Conservation (phyloP, 73 alveolate genomes). For the Uronychia binucleata region DNA sequence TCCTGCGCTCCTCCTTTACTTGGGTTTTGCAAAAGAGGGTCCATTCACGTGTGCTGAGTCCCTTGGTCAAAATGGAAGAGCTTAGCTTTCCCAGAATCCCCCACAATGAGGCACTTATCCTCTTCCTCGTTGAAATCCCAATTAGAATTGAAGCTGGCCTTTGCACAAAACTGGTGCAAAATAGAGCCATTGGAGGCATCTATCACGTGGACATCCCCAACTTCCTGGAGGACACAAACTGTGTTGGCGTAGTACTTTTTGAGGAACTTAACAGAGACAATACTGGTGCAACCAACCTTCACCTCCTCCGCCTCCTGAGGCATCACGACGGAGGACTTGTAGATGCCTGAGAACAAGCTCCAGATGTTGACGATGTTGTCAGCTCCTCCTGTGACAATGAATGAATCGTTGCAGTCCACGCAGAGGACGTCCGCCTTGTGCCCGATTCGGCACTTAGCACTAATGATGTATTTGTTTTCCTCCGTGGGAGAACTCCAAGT, state of each 20-base stretch:
- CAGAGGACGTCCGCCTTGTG: slow-evolving; percentile 60
- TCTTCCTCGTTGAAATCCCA: slow-evolving; percentile 53
- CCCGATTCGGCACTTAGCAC: slow-evolving; percentile 60
- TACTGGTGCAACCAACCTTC: slow-evolving; percentile 6
- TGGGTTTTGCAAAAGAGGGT: not conserved
- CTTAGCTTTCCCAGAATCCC: slow-evolving; percentile 58
- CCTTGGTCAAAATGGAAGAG: slow-evolving; percentile 20
- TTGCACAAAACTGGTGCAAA: slow-evolving; percentile 45
- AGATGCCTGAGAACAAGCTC: slow-evolving; percentile 60
- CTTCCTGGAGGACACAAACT: slow-evolving; percentile 52
- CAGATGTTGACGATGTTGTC: slow-evolving; percentile 60
- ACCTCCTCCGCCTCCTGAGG: slow-evolving; percentile 13
- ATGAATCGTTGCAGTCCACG: slow-evolving; percentile 41
- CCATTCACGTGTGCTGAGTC: not conserved
- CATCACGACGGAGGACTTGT: slow-evolving; percentile 43
- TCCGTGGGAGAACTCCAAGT: slow-evolving; percentile 69
- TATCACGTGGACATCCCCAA: slow-evolving; percentile 56
- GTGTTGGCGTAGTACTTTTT: slow-evolving; percentile 14
- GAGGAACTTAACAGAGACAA: slow-evolving; percentile 13
- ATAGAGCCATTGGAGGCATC: slow-evolving; percentile 61
- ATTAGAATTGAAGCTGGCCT: slow-evolving; percentile 41
- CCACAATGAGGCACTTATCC: slow-evolving; percentile 35
- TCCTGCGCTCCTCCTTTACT: not conserved
- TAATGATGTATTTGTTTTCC: slow-evolving; percentile 43
- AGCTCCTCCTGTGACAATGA: slow-evolving; percentile 69